Evolutionary conservation across 2,329 filamentous ascomycete species (phyloP), one percentile per base, ranked within the genome.

Genomic region (Periconia sp.): DNA sequence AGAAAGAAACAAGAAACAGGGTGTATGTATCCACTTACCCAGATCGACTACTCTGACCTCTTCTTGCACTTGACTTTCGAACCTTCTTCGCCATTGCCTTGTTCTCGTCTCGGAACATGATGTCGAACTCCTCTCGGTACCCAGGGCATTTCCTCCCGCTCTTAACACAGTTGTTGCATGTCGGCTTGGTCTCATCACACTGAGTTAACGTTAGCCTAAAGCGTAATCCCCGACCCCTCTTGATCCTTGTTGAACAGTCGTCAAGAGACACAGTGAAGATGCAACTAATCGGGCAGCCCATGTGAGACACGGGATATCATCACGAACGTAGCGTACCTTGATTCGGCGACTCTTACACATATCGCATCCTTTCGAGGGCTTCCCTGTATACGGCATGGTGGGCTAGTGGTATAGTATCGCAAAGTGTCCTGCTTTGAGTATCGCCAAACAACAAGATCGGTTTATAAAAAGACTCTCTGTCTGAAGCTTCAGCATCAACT

Each of bases 341-440:
- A 91, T 90, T 62, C 87, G 81, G 59, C 88, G 81, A 35, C 82
- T 87, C 69, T 87, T 83, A 70, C 88, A 91, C 83, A 87, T 90
- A 75, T 89, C 87, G 65, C 88, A 91, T 63, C 87, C 88, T 47
- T 72, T 67, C 55, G 69, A 74, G 37, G 74, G 74, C 58, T 75
- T 76, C 35, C 74, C 74, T 17, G 71, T 74, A 45, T 74, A 75
- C 30, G 74, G 72, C 73, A 75, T 75, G 33, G n/a, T n/a, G n/a
- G n/a, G 33, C 15, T n/a, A 14, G 33, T 14, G 6, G 6, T 37
- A 11, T 13, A 37, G 33, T 37, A 14, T 47, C 63, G 40, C 46
- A 35, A 51, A 48, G 41, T 35, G 43, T 54, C 47, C 58, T 49
- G 40, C 52, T 45, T 35, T 45, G 53, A 44, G 19, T 30, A 50